Base-by-base conservation (phyloP, 1,139 yeast genomes). In the Pichia kudriavzevii region DNA sequence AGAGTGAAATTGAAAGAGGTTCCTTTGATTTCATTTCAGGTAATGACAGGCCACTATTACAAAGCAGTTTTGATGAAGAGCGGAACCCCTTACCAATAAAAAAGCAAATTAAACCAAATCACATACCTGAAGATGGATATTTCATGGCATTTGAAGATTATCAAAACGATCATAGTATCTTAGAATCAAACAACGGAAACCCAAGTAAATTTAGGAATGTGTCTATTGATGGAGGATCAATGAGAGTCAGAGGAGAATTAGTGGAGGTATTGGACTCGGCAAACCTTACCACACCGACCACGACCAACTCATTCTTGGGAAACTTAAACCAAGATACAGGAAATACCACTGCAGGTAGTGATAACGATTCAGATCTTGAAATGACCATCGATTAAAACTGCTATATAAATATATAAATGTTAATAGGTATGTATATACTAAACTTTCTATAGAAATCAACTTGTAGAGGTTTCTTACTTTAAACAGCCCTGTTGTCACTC, bases 71-170 rank as follows among this genome's bases (percentile, higher is more conserved):
- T 22, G 28, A 33, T 21, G 30, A 32, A 5, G 40, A 26, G 22
- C 14, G 11, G 13, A 23, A 20, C 28, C 31, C 12, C 19, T 30
- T 2, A 17, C 11, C 19, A 24, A 16, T 12, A 18, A n/a, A 28
- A 24, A 17, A 7, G n/a, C 22, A 23, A 13, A 20, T 22, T n/a
- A 19, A 12, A 26, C 10, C 4, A 5, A 20, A 16, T 12, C 35
- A 26, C 6, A 18, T 22, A 16, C 38, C 19, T 6, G 38, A 35
- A 9, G 39, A 38, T 19, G 27, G 25, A 16, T 54, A 70, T 28
- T 45, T 45, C 43, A 72, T 72, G 78, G 79, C 77, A 1, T 71
- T 66, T 31, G 79, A 72, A 28, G 79, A 72, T 46, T 72, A 72
- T 44, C 78, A 72, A 45, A 62, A 64, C 32, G 77, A 72, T 46